Evolutionary conservation across 345 rosid species (phyloP), one percentile per base, ranked within the genome.

Genomic region (Durio zibethinus): DNA sequence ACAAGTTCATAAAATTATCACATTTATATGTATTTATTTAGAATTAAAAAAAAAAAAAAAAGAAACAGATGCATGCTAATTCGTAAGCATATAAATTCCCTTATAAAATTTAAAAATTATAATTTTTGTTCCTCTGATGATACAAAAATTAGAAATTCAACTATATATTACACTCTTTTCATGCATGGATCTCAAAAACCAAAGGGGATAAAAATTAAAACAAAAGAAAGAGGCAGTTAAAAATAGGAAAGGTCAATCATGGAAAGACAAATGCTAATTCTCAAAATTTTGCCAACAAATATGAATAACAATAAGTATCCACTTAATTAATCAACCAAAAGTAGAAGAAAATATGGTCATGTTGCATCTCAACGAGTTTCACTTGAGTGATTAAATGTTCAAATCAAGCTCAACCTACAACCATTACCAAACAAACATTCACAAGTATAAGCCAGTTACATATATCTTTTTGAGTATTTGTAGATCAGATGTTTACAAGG

Each of bases 401-500:
- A 68, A 66, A 68, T 68, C 52, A 25, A 42, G 53, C 35, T 68
- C 73, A 69, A 68, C 50, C 16, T 29, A 68, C n/a, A 42, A 68
- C 54, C 31, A 40, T 43, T 42, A 43, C 18, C 43, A 14, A 43
- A 43, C 72, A 43, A 42, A 25, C 54, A 25, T 68, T 45, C 12
- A 68, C 38, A 47, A 69, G 43, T 7, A 10, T 16, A 45, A 69
- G 38, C 57, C 12, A 8, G 9, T 45, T 31, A 16, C 15, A 68
- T 27, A 45, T 43, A 68, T 25, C 56, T 14, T 54, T 42, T 54
- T 3, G 2, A 54, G 60, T 54, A 54, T 45, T 25, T 25, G 12
- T 69, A 69, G 23, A 54, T 56, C 10, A 53, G 2, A 36, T 54
- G 43, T 72, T 72, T 50, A 68, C 18, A 66, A 38, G 31, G 27